These are phyloP conservation scores for Phycomyces blakesleeanus DNA, from an alignment of 192 early-diverging fungal genomes.

Conservation along the genomic window DNA sequence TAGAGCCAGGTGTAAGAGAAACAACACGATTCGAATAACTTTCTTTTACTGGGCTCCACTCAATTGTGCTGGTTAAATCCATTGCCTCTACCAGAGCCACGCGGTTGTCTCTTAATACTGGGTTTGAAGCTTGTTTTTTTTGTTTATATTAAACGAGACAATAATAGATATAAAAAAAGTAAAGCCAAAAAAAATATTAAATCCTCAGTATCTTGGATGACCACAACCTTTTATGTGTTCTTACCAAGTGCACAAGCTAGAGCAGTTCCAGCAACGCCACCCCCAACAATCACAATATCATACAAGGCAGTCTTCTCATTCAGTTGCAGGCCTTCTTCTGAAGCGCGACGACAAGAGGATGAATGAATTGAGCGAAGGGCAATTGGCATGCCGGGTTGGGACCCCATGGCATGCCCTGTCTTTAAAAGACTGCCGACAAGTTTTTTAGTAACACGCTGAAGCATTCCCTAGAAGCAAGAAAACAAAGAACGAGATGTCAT, in stretches of 20 bases:
- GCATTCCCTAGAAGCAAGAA: no score
- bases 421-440: no score
- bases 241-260: slow-evolving; percentile 74
- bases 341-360: not conserved
- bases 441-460: no score
- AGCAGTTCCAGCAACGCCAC: slow-evolving; percentile 86
- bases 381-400: not conserved
- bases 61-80: slow-evolving; percentile 51
- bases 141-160: no score
- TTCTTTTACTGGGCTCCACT: slow-evolving; percentile 50
- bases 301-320: slow-evolving; percentile 34
- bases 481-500: no score
- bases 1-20: slow-evolving; percentile 72
- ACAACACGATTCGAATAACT: slow-evolving; percentile 79
- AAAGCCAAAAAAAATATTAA: no score
- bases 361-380: not conserved
- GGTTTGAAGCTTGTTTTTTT: slow-evolving; percentile 7
- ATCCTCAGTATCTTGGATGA: not conserved
- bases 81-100: slow-evolving; percentile 81
- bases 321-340: not conserved
- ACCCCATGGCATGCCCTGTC: no score
- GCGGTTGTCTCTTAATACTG: slow-evolving; percentile 38
- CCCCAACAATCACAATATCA: slow-evolving; percentile 89
- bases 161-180: no score
- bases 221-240: not conserved